These are phyloP conservation scores for Candida odintsovae DNA, from an alignment of 805 yeast genomes.

Conservation along the genomic window DNA sequence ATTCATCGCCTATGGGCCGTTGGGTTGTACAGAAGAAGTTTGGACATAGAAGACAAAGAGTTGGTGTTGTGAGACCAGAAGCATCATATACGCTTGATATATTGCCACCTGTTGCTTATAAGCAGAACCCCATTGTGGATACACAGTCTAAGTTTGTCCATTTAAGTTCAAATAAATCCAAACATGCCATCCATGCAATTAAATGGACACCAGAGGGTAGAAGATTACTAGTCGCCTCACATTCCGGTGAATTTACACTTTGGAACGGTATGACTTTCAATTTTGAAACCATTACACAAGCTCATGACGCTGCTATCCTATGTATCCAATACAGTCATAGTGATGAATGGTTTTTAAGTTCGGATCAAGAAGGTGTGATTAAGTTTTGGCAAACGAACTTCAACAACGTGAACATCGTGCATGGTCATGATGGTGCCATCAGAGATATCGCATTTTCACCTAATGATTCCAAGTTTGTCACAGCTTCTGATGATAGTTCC, in stretches of 20 bases:
- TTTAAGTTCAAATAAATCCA: slow-evolving; percentile 82
- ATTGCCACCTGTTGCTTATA: slow-evolving; percentile 60
- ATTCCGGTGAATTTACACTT: slow-evolving; percentile 91
- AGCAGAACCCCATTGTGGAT: slow-evolving; percentile 49
- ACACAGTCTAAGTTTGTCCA: slow-evolving; percentile 81
- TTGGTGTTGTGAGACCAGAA: slow-evolving; percentile 62
- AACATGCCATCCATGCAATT: slow-evolving; percentile 85
- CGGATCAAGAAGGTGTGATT: slow-evolving; percentile 86
- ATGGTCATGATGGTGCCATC: slow-evolving; percentile 75
- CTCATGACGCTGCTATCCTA: slow-evolving; percentile 88
- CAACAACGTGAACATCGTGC: slow-evolving; percentile 83
- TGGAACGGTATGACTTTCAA: slow-evolving; percentile 96
- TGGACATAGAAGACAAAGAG: slow-evolving; percentile 32
- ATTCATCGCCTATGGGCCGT: slow-evolving; percentile 68
- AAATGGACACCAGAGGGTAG: slow-evolving; percentile 97
- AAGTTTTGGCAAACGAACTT: slow-evolving; percentile 98
- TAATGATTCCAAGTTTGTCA: slow-evolving; percentile 85
- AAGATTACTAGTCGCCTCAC: slow-evolving; percentile 81
- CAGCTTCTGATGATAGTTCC: slow-evolving; percentile 88
- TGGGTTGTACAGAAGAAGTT: slow-evolving; percentile 47
- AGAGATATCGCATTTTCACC: slow-evolving; percentile 89
- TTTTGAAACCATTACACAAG: slow-evolving; percentile 97
- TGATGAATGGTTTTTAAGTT: slow-evolving; percentile 92
- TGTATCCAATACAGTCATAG: slow-evolving; percentile 77
- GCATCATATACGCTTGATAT: slow-evolving; percentile 58